A percentile compares a stretch with the other conserved stretches of the same genome.
phyloP scores from a whole-genome alignment of 2,329 filamentous ascomycete genomes.

The Fusarium longipes region DNA sequence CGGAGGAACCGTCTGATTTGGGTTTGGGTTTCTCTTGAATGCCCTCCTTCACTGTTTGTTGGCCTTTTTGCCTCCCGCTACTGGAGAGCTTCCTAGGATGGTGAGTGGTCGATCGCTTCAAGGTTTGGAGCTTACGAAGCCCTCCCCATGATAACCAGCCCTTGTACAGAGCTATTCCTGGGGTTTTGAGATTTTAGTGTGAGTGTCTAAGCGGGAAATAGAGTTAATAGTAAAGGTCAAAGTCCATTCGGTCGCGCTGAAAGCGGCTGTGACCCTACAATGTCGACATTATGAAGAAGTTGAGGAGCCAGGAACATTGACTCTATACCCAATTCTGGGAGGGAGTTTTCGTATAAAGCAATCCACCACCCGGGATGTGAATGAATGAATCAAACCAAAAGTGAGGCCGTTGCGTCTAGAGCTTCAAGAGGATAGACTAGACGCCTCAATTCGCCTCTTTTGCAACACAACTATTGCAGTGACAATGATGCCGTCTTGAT shows the following conservation, averaged over 20 bases:
- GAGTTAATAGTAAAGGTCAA: too few species aligned
- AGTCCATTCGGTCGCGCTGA: slow-evolving; percentile 27
- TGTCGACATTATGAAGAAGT: slow-evolving; percentile 9
- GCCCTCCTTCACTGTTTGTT: slow-evolving; percentile 11
- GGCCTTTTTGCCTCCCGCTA: slow-evolving; percentile 36
- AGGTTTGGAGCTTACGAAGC: slow-evolving; percentile 32
- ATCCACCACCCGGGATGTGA: slow-evolving; percentile 35
- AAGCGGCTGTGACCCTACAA: slow-evolving; percentile 35
- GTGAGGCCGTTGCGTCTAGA: slow-evolving; percentile 13
- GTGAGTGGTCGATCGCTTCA: slow-evolving; percentile 18
- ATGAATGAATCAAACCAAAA: slow-evolving; percentile 24
- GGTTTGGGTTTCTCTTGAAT: slow-evolving; percentile 16
- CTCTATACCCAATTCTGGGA: slow-evolving; percentile 25
- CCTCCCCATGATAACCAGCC: slow-evolving; percentile 25
- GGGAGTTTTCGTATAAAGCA: slow-evolving; percentile 38
- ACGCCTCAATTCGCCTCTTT: slow-evolving; percentile 33
- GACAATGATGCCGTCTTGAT: slow-evolving; percentile 20
- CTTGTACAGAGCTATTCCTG: neutral
- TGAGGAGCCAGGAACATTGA: neutral
- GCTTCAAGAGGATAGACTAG: neutral
- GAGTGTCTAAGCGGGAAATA: too few species aligned
- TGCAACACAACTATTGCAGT: slow-evolving; percentile 5
- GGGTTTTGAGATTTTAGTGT: slow-evolving; percentile 17
- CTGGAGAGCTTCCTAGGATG: neutral
- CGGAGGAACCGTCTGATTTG: slow-evolving; percentile 23